Base-by-base conservation (phyloP, 164 flowering plant genomes). In the Macadamia integrifolia region DNA sequence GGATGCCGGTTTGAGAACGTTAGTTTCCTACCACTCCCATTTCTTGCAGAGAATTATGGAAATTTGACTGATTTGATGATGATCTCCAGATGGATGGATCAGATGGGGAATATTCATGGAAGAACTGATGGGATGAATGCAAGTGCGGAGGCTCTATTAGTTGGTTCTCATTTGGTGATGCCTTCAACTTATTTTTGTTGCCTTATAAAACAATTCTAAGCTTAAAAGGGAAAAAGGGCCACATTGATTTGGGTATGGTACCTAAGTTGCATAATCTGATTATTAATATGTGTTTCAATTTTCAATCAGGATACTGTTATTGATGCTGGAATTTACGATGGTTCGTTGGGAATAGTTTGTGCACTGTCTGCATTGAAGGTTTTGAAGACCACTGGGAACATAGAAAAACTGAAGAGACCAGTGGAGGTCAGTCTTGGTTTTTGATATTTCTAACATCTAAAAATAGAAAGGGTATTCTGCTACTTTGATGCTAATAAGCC, bases 291-390 rank as follows among this genome's bases (percentile, higher is more conserved):
- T 70, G 59, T 66, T 71, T 68, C 23, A 23, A 23, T 23, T 23
- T 23, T 23, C 31, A 46, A 65, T 74, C 80, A 95, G 99, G 99
- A 95, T 76, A 95, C 99, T 57, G 98, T 95, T 59, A 81, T 92
- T 78, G 98, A 95, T 89, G 99, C 98, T 79, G 99, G 99, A 74
- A 87, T 72, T 10, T 95, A 84, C 77, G 98, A 95, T 81, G 99
- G 99, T 35, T 75, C 99, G 55, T 74, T 95, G 68, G 98, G 99
- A 35, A 89, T 95, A 67, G 72, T 95, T 28, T 83, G 90, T 73
- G 96, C 97, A 59, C 14, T 95, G 64, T 86, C 98, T 68, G 97
- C 96, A 32, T 48, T 95, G 65, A 95, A 95, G 81, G 96, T 80
- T 69, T 76, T 95, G 80, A 81, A 88, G 31, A 59, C 73, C 66